Evolutionary conservation across 495 filamentous ascomycete species (phyloP), one percentile per base, ranked within the genome.

Genomic region (Penicillium macrosclerotiorum): DNA sequence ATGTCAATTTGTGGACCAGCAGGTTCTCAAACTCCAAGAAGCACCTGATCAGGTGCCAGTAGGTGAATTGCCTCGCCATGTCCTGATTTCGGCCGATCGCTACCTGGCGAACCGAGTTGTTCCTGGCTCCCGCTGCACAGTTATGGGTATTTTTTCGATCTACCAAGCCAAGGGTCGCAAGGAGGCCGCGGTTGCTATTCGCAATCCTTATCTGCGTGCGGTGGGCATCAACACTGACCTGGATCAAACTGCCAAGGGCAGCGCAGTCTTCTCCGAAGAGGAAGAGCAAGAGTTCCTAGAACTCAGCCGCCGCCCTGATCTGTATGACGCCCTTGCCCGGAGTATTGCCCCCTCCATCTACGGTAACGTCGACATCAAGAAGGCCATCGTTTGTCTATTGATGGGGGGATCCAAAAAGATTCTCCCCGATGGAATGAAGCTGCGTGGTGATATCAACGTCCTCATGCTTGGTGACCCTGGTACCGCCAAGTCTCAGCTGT

Each of bases 321-420:
- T 99, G 26, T 99, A 97, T 64, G 85, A 87, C 22, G 78, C 86
- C 25, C 89, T 99, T 62, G 83, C 90, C 6, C 81, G 86, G 48
- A 96, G 91, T 65, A 95, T 99, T 52, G 94, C 93, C 12, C 94
- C 94, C 0, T 96, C 93, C 0, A 99, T 99, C 60, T 99, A 95
- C 58, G 94, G 94, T 19, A 97, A 95, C 63, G 60, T 77, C 37
- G 90, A 99, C 54, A 99, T 99, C 62, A 99, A 99, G 64, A 99
- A 96, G 67, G 82, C 94, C n/a, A 97, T 99, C 58, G 82, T 95
- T 1, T 97, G 94, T 64, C 76, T 99, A 2, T 77, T 99, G 1
- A 80, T 99, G 56, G 94, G 94, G 49, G 94, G 94, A 11, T 95
- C 89, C 16, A 99, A 99, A 73, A 99, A 99, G 69, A 95, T 99